Conservation (phyloP, 345 rosid genomes). For the Sonneratia alba region DNA sequence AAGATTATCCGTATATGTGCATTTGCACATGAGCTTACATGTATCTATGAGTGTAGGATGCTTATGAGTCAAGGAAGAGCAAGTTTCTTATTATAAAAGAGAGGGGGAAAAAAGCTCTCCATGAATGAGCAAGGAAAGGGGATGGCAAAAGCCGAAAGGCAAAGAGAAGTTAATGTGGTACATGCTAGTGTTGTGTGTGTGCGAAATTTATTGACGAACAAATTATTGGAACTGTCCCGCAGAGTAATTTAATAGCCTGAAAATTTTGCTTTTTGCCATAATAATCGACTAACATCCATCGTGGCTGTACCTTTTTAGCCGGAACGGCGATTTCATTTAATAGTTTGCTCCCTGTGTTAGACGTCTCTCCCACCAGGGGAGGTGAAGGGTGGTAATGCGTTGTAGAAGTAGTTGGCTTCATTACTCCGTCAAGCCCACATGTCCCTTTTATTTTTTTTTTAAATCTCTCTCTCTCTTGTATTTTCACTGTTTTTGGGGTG, state of each 20-base stretch:
- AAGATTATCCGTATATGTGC: too few species aligned
- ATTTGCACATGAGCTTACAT: too few species aligned
- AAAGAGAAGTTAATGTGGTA: background rate
- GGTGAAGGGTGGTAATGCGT: background rate
- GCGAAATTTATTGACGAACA: too few species aligned
- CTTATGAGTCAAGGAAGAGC: too few species aligned
- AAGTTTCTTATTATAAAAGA: too few species aligned
- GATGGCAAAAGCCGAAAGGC: background rate
- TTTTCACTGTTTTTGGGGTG: background rate
- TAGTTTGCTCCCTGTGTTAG: background rate
- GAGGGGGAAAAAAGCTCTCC: background rate
- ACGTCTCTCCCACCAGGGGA: background rate
- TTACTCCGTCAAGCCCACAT: background rate
- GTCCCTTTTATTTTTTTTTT: background rate
- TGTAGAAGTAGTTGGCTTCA: constrained; percentile 13
- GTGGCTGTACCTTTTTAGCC: background rate
- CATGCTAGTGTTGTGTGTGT: background rate
- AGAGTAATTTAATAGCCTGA: constrained; percentile 12
- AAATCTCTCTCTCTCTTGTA: too few species aligned
- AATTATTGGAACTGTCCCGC: too few species aligned
- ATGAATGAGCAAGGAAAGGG: background rate
- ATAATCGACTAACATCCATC: background rate
- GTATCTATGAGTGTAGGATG: too few species aligned
- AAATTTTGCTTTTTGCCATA: background rate
- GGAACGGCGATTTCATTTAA: background rate